A percentile compares a stretch with the other conserved stretches of the same genome.
Evolutionary conservation across 192 early-diverging fungal species (phyloP).

Genomic region (Backusella australiensis): DNA sequence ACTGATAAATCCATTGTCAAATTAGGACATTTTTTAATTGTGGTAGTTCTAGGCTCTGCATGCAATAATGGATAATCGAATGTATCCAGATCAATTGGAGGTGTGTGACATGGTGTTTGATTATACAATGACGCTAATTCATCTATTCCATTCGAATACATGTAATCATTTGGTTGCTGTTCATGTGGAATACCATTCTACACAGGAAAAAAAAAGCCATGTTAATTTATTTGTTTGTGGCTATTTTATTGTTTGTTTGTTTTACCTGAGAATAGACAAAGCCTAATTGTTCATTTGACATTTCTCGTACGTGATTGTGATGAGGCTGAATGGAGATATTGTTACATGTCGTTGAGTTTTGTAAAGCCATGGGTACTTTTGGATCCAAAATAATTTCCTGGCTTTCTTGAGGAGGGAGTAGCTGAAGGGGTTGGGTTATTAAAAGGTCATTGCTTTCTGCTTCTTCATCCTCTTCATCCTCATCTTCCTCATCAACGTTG

Average conservation of each 20-base stretch:
- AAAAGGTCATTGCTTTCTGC: neutral
- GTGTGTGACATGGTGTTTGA: neutral
- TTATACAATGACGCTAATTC: neutral
- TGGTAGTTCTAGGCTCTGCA: neutral
- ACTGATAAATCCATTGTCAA: neutral
- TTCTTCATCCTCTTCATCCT: neutral
- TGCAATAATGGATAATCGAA: neutral
- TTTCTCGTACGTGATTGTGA: neutral
- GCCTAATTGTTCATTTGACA: neutral
- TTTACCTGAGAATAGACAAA: constrained; percentile 1
- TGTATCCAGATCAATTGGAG: neutral
- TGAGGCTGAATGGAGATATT: neutral
- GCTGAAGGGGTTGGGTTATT: neutral
- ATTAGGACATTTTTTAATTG: neutral
- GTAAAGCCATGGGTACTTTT: neutral
- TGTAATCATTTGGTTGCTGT: neutral
- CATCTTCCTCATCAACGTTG: neutral
- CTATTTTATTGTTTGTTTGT: neutral
- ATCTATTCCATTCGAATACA: neutral
- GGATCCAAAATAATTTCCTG: too few relatives aligned
- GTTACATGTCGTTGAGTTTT: neutral
- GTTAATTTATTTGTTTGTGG: neutral
- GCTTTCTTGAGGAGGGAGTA: neutral
- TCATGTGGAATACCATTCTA: neutral
- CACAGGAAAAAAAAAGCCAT: neutral